Evolutionary conservation across 169 alveolate genomes (phyloP).

Genomic region (Eimeria acervulina): DNA sequence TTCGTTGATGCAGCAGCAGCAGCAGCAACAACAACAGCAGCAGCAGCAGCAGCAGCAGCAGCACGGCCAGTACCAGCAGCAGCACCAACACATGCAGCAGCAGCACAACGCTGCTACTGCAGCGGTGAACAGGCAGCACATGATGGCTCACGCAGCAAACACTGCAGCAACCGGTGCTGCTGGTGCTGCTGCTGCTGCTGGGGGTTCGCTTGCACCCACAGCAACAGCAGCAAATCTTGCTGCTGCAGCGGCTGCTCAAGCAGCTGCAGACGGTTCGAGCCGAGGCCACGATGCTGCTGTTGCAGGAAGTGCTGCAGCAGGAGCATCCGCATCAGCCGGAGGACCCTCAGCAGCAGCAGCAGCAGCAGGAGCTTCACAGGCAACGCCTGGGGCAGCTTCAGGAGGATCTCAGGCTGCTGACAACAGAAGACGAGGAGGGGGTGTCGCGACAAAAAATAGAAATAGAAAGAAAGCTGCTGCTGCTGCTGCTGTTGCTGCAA

Average conservation of each 20-base stretch:
- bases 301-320: constrained; percentile 12
- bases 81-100: no score
- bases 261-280: not conserved
- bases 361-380: constrained; percentile 25
- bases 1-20: not conserved
- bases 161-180: constrained; percentile 11
- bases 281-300: constrained; percentile 5
- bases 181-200: constrained; percentile 2
- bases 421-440: constrained; percentile 1
- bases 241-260: constrained; percentile 59
- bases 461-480: constrained; percentile 56
- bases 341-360: constrained; percentile 11
- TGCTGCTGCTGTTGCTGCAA: constrained; percentile 67
- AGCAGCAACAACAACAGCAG: constrained; percentile 24
- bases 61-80: constrained; percentile 1
- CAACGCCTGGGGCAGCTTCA: constrained; percentile 21
- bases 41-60: constrained; percentile 20
- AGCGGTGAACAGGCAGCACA: constrained; percentile 8
- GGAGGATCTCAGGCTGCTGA: not conserved
- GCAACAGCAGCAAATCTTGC: constrained; percentile 57
- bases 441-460: constrained; percentile 2
- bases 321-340: not conserved
- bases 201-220: not conserved
- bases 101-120: not conserved
- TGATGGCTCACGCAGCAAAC: not conserved